phyloP scores from a whole-genome alignment of 257 asterid species.

The Ilex asprella region DNA sequence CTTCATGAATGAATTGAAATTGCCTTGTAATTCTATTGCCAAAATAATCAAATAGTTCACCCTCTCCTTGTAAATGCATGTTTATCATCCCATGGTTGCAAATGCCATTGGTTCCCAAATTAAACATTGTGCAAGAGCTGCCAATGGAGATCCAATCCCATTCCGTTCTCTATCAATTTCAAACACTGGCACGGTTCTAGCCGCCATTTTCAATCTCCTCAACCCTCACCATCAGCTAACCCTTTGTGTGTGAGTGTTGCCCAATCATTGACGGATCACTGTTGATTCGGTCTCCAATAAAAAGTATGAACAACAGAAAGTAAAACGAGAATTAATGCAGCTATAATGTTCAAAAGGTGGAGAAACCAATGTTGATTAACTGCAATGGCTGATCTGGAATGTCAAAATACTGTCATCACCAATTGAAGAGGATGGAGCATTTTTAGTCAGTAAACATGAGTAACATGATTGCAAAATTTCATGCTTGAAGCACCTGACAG shows the following conservation, averaged over 20 bases:
- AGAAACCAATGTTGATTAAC: slow-evolving; percentile 6
- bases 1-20: slow-evolving; percentile 23
- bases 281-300: neutral
- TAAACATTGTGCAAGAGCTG: neutral
- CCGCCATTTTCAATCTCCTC: slow-evolving; percentile 1
- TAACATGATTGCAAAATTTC: slow-evolving; percentile 8
- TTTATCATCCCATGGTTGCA: slow-evolving; percentile 1
- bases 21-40: slow-evolving; percentile 8
- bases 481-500: slow-evolving; percentile 46
- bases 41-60: slow-evolving; percentile 4
- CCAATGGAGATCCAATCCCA: neutral
- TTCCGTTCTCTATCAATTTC: neutral
- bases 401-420: neutral
- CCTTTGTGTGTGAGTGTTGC: neutral
- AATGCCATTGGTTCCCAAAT: too few species aligned
- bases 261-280: neutral
- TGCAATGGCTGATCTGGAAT: slow-evolving; percentile 11
- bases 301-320: neutral
- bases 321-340: slow-evolving; percentile 8
- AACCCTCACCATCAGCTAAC: neutral
- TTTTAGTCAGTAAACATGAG: neutral
- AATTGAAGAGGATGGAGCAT: slow-evolving; percentile 6
- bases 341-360: slow-evolving; percentile 12
- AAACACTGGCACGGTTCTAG: neutral
- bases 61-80: neutral